Conservation (phyloP, 1,284 basidiomycete species). For the Rhodotorula sp. region DNA sequence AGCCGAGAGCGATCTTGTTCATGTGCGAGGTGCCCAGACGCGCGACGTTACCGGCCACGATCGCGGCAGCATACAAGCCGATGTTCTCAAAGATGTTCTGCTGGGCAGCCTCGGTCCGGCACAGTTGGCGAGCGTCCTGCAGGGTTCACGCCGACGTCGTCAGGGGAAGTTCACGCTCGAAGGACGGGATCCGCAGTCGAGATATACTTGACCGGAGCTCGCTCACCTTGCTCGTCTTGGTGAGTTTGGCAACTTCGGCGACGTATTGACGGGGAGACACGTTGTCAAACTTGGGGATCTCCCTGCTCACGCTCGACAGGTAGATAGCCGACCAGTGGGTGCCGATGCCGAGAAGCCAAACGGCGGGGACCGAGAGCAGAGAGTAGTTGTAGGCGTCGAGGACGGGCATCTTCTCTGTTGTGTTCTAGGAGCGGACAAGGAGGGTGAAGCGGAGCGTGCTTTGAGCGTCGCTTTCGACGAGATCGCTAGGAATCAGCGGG, state of each 20-base stretch:
- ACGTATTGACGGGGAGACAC: constrained; percentile 16
- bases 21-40: constrained; percentile 10
- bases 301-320: constrained; percentile 9
- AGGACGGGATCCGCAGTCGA: background rate
- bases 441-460: background rate
- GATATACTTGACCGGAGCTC: background rate
- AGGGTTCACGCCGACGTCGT: background rate
- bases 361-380: constrained; percentile 23
- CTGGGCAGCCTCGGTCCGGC: constrained; percentile 23
- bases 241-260: constrained; percentile 1
- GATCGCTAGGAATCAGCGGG: too few species aligned
- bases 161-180: background rate
- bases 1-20: constrained; percentile 17
- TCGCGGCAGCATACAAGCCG: constrained; percentile 14
- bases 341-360: constrained; percentile 12
- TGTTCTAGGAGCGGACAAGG: background rate
- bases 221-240: constrained; percentile 14
- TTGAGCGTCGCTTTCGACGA: too few species aligned
- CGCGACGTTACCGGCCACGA: constrained; percentile 24
- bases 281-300: constrained; percentile 30
- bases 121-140: constrained; percentile 12
- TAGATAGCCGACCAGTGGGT: constrained; percentile 15
- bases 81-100: constrained; percentile 24
- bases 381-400: constrained; percentile 22
- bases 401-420: constrained; percentile 2